Conservation (phyloP, 495 filamentous ascomycete genomes). For the Hypoxylon intermedium region DNA sequence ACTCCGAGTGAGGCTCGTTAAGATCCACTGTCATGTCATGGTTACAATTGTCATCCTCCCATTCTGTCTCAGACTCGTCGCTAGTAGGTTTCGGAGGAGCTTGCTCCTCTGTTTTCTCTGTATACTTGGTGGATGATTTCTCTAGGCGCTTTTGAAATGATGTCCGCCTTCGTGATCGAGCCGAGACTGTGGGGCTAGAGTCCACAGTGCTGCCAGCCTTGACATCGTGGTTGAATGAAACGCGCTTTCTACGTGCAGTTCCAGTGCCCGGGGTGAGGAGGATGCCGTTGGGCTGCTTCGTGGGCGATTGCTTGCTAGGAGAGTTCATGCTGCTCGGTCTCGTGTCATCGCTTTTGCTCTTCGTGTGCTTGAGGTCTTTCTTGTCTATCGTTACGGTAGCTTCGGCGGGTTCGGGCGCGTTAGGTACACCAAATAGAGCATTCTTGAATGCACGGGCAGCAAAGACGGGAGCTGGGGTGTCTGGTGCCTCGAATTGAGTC, state of each 20-base stretch:
- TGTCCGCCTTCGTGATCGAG: conserved; percentile 47
- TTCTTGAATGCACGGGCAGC: conserved; percentile 91
- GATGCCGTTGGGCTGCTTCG: conserved; percentile 63
- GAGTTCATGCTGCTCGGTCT: conserved; percentile 19
- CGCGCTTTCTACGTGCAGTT: conserved; percentile 80
- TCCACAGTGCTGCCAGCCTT: conserved; percentile 56
- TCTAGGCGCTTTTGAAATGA: conserved; percentile 61
- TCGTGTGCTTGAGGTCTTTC: conserved; percentile 8
- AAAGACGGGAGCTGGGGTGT: conserved; percentile 93
- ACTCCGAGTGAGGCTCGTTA: conserved; percentile 79
- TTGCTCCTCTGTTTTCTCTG: conserved; percentile 29
- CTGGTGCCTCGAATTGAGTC: conserved; percentile 70
- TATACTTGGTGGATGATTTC: conserved; percentile 30
- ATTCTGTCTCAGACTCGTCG: conserved; percentile 49
- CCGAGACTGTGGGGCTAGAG: conserved; percentile 64
- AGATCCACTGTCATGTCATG: conserved; percentile 78
- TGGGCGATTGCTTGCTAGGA: conserved; percentile 45
- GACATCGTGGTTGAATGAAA: conserved; percentile 80
- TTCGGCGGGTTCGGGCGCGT: conserved; percentile 24
- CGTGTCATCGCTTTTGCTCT: conserved; percentile 7
- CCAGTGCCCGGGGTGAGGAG: conserved; percentile 88
- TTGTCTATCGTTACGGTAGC: conserved; percentile 10
- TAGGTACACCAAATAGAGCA: conserved; percentile 87
- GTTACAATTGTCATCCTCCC: conserved; percentile 52
- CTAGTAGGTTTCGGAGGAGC: conserved; percentile 35